Base-by-base conservation (phyloP, 2,329 filamentous ascomycete genomes). In the Arthroderma sp. region DNA sequence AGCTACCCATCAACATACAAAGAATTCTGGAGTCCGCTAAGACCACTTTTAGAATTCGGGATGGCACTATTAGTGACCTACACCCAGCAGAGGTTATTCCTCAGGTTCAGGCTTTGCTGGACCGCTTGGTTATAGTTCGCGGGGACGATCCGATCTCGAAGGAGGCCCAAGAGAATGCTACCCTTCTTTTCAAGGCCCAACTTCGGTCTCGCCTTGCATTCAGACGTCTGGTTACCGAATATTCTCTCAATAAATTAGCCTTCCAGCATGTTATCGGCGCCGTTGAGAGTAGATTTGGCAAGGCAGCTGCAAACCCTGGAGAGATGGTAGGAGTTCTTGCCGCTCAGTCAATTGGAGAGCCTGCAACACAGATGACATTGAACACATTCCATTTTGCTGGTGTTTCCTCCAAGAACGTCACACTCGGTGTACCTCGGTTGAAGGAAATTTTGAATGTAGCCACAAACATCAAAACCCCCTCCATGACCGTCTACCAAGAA, bases 381-480 rank as follows among this genome's bases (percentile, higher is more conserved):
- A 98, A 98, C 70, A 98, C 91, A 27, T 98, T 98, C 83, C 91
- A 98, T 74, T 98, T 98, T 65, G 88, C 91, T 65, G 91, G 91
- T 94, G 87, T 98, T 49, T 94, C 93, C 33, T 94, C 89, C 27
- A 98, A 98, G 81, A 98, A 98, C 74, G 89, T 98, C 45, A 98
- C 91, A 0, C 81, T 98, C 40, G 91, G 91, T 86, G 91, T 98
- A 37, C 91, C 91, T 37, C 89, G 91, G 80, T 78, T 98, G 41
- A 98, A 98, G 75, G 91, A 98, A 70, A 98, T 98, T 78, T 75
- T 98, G 47, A 98, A 98, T 63, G 80, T 98, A 47, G 91, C 93
- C 0, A 88, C 83, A 55, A 93, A 96, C 66, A 95, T 98, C 72
- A 98, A 96, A 74, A 98, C 91, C 0, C 91, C 91, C 1, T 88